These are phyloP conservation scores for Tricholoma furcatifolium DNA, from an alignment of 768 basidiomycete genomes.

Conservation along the genomic window DNA sequence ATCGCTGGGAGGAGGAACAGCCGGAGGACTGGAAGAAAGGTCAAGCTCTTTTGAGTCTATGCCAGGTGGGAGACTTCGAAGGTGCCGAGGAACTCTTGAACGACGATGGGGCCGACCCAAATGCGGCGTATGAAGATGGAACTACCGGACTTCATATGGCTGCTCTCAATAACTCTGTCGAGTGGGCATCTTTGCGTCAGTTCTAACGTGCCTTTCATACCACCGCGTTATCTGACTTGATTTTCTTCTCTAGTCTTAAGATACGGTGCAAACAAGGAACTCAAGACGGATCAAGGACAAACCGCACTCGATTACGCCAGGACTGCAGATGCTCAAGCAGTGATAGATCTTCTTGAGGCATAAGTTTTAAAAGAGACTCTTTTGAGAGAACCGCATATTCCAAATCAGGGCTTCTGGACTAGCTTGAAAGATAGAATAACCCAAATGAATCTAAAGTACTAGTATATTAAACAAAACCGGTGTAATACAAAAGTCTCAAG, in stretches of 20 bases:
- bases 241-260: neutral
- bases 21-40: constrained; percentile 12
- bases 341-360: constrained; percentile 1
- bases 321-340: neutral
- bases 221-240: neutral
- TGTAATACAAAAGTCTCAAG: neutral
- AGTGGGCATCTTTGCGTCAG: constrained; percentile 13
- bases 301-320: constrained; percentile 8
- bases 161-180: constrained; percentile 6
- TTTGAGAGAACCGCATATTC: too few relatives aligned
- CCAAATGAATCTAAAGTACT: too few relatives aligned
- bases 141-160: constrained; percentile 15
- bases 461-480: neutral
- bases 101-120: constrained; percentile 6
- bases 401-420: too few relatives aligned
- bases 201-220: neutral
- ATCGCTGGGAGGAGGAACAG: constrained; percentile 13
- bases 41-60: constrained; percentile 8
- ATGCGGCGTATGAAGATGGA: constrained; percentile 12
- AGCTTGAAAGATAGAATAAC: too few relatives aligned
- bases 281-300: constrained; percentile 1
- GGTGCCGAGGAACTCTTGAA: constrained; percentile 9
- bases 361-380: neutral
- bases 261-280: constrained; percentile 9
- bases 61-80: constrained; percentile 2